phyloP scores from a whole-genome alignment of 768 basidiomycete genomes.

The Lentinula boryana region DNA sequence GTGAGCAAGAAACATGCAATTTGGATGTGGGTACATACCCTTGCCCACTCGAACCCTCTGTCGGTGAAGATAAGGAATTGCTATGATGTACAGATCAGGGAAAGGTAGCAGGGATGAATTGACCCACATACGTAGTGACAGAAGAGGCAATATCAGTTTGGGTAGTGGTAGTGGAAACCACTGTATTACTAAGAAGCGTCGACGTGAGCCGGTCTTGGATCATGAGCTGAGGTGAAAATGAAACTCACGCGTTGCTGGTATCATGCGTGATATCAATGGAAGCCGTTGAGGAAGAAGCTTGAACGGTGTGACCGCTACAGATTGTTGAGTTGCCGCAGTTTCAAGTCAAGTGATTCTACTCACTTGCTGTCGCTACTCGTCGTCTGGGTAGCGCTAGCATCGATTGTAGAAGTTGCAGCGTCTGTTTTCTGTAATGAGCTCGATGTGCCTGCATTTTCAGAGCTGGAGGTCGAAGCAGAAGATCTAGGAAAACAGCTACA shows the following conservation, averaged over 20 bases:
- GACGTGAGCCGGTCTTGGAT: not conserved
- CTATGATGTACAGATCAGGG: not conserved
- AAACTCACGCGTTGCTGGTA: not conserved
- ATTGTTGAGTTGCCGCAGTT: not conserved
- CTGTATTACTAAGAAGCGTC: not conserved
- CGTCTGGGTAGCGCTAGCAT: not conserved
- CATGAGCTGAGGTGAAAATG: not conserved
- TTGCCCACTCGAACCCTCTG: not conserved
- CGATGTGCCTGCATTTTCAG: not conserved
- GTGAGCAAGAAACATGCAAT: not conserved
- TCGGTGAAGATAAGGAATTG: not conserved
- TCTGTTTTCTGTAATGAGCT: not conserved
- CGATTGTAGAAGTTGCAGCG: not conserved
- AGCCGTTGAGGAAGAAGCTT: not conserved
- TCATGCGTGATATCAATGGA: not conserved
- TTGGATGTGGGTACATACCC: not conserved
- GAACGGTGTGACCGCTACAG: not conserved
- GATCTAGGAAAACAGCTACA: not conserved
- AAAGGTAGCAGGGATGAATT: not conserved
- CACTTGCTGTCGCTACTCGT: not conserved
- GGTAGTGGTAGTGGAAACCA: not conserved
- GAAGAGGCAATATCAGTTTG: not conserved
- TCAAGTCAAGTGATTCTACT: not conserved
- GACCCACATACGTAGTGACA: not conserved
- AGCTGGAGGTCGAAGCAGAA: not conserved